A percentile compares a stretch with the other conserved stretches of the same genome.
Evolutionary conservation across 805 yeast species (phyloP).

Genomic region (Yarrowia sp.): DNA sequence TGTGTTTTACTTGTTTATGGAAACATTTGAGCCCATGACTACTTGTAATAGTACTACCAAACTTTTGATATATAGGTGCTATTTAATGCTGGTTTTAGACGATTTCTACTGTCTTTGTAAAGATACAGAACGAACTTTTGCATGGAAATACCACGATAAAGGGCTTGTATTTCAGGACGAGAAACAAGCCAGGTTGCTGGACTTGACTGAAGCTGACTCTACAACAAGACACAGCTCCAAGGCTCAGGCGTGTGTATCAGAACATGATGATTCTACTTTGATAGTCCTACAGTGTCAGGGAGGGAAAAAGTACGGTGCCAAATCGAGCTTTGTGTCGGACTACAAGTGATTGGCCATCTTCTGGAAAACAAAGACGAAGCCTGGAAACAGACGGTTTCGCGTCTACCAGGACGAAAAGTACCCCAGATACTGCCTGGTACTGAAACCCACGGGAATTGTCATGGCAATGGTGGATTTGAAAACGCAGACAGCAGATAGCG

Average conservation of each 20-base stretch:
- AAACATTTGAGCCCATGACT: no score
- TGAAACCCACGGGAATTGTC: background rate
- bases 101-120: constrained; percentile 1
- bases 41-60: no score
- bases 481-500: background rate
- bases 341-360: background rate
- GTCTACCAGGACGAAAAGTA: background rate
- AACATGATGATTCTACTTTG: no score
- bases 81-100: no score
- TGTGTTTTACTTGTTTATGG: no score
- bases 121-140: background rate
- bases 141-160: background rate
- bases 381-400: background rate
- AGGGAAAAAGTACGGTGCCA: no score
- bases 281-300: no score
- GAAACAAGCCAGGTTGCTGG: background rate
- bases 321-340: background rate
- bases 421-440: background rate
- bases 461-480: background rate
- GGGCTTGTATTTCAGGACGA: background rate
- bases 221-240: background rate
- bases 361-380: background rate
- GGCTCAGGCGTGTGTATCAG: no score
- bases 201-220: background rate
- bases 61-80: no score